Percentiles rank a stretch among this genome's conserved stretches.
These are phyloP conservation scores for Xylaria arbuscula DNA, from an alignment of 2,329 filamentous ascomycete genomes.

Conservation along the genomic window DNA sequence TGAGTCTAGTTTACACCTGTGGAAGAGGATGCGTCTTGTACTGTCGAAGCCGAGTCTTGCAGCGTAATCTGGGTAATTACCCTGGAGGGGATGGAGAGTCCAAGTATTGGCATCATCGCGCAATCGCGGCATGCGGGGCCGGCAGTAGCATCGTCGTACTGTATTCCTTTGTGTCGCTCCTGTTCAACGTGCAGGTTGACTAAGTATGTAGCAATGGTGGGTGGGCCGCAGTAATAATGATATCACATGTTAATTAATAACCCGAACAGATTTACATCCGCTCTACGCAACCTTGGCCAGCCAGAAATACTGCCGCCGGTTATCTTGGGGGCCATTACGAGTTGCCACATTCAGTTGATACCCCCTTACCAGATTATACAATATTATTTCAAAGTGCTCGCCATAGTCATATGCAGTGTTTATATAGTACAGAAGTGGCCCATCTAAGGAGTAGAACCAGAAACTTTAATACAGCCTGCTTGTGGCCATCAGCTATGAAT, in stretches of 20 bases:
- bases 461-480: neutral
- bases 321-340: neutral
- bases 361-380: neutral
- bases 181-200: neutral
- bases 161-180: neutral
- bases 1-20: neutral
- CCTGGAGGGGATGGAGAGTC: neutral
- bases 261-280: neutral
- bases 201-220: no score
- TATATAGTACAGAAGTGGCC: conserved; percentile 15
- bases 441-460: neutral
- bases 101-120: neutral
- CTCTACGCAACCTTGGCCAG: neutral
- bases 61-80: conserved; percentile 18
- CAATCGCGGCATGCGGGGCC: conserved; percentile 21
- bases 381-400: conserved; percentile 5
- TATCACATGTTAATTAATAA: neutral
- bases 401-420: conserved; percentile 10
- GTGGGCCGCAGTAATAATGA: neutral
- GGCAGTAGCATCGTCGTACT: neutral
- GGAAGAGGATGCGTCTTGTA: neutral
- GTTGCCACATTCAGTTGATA: neutral
- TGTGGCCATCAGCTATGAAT: neutral
- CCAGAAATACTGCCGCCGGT: neutral
- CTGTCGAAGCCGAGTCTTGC: neutral